phyloP scores from a whole-genome alignment of 1,284 basidiomycete species.

The Coniferiporia weirii region DNA sequence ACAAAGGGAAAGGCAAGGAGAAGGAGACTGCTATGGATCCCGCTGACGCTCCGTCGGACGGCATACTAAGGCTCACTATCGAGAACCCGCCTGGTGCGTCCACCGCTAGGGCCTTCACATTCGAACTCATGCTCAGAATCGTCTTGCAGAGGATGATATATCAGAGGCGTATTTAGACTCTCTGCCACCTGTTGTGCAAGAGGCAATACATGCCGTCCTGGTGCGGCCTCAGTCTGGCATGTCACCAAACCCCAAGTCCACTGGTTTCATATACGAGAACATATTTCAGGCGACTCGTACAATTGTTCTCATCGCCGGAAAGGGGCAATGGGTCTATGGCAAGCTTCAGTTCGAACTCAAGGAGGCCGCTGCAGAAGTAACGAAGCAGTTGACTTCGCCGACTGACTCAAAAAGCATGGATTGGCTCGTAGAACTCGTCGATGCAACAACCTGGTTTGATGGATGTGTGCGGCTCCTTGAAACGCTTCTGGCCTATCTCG shows the following conservation, averaged over 20 bases:
- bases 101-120: neutral
- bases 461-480: constrained; percentile 23
- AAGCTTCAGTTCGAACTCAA: constrained; percentile 15
- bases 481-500: constrained; percentile 32
- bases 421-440: constrained; percentile 15
- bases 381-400: neutral
- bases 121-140: neutral
- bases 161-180: constrained; percentile 5
- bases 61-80: constrained; percentile 11
- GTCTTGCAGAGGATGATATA: constrained; percentile 1
- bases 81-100: constrained; percentile 8
- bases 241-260: neutral
- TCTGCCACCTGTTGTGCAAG: constrained; percentile 3
- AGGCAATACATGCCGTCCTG: constrained; percentile 9
- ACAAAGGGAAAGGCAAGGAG: constrained; percentile 14
- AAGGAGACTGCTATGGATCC: constrained; percentile 2
- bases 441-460: constrained; percentile 10
- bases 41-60: neutral
- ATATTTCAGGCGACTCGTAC: constrained; percentile 9
- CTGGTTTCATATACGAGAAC: constrained; percentile 5
- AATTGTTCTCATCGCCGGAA: constrained; percentile 11
- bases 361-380: neutral
- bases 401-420: neutral
- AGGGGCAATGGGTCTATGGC: constrained; percentile 17
- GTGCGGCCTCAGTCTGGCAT: neutral